Base-by-base conservation (phyloP, 495 filamentous ascomycete species). In the Aspergillus cavernicola region DNA sequence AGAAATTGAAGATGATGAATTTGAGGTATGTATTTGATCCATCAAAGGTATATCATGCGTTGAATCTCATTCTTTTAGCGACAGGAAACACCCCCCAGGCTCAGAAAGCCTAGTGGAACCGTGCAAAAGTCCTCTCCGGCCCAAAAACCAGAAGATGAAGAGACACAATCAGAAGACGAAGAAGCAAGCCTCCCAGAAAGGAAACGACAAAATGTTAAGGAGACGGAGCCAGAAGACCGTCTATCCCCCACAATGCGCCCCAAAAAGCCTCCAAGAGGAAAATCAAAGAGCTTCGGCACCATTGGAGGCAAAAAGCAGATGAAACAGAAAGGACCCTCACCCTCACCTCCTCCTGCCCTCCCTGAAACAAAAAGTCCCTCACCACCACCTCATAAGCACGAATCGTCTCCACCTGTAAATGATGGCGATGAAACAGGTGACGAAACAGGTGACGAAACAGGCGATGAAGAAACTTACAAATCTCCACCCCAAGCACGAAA, bases 61-160 rank as follows among this genome's bases (percentile, higher is more conserved):
- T 28, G 15, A 42, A 29, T 22, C 8, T 20, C 20, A 35, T 13
- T 47, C 29, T 37, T 46, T 20, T 50, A 75, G 72, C 66, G 65
- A 55, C 67, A 72, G 65, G 65, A 71, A 58, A 72, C 64, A 7
- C 66, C 70, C 22, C 66, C 70, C 10, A 60, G 59, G 50, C 53
- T 67, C 1, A 71, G 59, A 38, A 59, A 52, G 15, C 16, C 24
- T 12, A 55, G 55, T 35, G 50, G 53, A 8, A 19, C n/a, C 4
- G 33, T 47, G 44, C 13, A 45, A 45, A 31, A 48, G 6, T 6
- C 35, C 0, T 8, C 39, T 19, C 12, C 16, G 1, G 10, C 31
- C 10, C n/a, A n/a, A n/a, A 26, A 29, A 29, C 38, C 50, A 16
- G 10, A 33, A 20, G 35, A 52, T 19, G 22, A 36, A 37, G 35